Conservation (phyloP, 192 early-diverging fungal genomes). For the Spizellomyces sp. region DNA sequence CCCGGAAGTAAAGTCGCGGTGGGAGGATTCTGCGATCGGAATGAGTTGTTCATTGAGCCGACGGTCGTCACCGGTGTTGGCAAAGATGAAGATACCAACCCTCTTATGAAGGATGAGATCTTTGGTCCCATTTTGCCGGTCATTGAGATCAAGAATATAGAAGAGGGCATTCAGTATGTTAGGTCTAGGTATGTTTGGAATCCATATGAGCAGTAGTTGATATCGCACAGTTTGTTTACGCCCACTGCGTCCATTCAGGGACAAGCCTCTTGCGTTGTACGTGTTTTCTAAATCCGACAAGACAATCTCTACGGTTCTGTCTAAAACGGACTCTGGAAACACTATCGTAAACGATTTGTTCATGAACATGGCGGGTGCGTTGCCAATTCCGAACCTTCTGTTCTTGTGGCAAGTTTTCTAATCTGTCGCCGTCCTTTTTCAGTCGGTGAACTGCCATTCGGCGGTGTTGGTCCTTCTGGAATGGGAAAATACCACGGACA, state of each 20-base stretch:
- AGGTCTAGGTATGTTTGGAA: conserved; percentile 4
- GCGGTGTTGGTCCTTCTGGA: conserved; percentile 84
- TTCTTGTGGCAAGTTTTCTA: no score
- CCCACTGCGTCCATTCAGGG: conserved; percentile 29
- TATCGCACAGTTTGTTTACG: conserved; percentile 4
- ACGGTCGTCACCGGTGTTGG: conserved; percentile 78
- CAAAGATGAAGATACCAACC: conserved; percentile 40
- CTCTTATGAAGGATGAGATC: conserved; percentile 79
- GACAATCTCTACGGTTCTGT: conserved; percentile 59
- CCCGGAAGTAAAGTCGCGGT: conserved; percentile 43
- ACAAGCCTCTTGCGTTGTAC: conserved; percentile 82
- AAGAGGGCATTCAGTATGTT: conserved; percentile 43
- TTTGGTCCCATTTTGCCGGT: conserved; percentile 93
- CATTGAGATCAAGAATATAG: conserved; percentile 44
- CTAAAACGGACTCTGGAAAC: conserved; percentile 73
- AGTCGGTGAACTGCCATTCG: conserved; percentile 72
- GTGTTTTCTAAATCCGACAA: conserved; percentile 61
- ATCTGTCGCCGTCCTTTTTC: not conserved
- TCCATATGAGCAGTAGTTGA: not conserved
- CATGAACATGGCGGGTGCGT: conserved; percentile 51
- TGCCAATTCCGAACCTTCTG: not conserved
- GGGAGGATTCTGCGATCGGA: conserved; percentile 59
- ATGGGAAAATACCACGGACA: conserved; percentile 84
- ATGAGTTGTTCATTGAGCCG: conserved; percentile 76
- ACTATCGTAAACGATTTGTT: conserved; percentile 80